Percentiles rank a stretch among this genome's conserved stretches.
phyloP scores from a whole-genome alignment of 768 basidiomycete genomes.

The Zangia roseola region DNA sequence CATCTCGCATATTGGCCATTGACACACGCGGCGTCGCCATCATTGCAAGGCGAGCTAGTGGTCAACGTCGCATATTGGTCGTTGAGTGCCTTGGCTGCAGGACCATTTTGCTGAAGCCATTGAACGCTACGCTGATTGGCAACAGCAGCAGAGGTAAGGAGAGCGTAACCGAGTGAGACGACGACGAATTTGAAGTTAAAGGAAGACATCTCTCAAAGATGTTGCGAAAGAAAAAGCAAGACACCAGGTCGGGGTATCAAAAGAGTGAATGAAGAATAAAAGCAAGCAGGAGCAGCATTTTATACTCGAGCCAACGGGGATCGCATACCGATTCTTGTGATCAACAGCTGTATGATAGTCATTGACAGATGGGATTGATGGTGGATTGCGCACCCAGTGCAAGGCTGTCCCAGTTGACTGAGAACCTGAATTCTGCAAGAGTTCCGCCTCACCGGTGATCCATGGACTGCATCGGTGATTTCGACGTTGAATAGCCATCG shows the following conservation, averaged over 20 bases:
- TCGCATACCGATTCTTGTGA: no score
- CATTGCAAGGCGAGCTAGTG: constrained; percentile 16
- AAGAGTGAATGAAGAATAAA: not conserved
- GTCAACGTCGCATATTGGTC: constrained; percentile 18
- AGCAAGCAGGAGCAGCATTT: not conserved
- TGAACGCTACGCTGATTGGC: constrained; percentile 14
- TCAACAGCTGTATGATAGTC: no score
- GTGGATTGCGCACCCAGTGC: no score
- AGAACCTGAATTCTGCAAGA: no score
- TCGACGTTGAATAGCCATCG: no score
- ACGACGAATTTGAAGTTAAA: constrained; percentile 13
- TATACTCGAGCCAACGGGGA: constrained; percentile 2
- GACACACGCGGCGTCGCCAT: constrained; percentile 20
- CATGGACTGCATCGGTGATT: no score
- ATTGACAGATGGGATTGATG: no score
- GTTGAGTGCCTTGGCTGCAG: constrained; percentile 24
- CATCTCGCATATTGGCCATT: constrained; percentile 18
- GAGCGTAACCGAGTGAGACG: constrained; percentile 11
- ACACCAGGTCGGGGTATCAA: not conserved
- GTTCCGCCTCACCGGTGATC: no score
- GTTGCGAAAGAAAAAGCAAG: not conserved
- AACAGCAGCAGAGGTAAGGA: constrained; percentile 22
- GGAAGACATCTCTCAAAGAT: constrained; percentile 21
- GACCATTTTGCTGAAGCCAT: constrained; percentile 23
- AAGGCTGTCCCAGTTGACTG: no score